Conservation (phyloP, 306 rosid species). For the Datisca glomerata region DNA sequence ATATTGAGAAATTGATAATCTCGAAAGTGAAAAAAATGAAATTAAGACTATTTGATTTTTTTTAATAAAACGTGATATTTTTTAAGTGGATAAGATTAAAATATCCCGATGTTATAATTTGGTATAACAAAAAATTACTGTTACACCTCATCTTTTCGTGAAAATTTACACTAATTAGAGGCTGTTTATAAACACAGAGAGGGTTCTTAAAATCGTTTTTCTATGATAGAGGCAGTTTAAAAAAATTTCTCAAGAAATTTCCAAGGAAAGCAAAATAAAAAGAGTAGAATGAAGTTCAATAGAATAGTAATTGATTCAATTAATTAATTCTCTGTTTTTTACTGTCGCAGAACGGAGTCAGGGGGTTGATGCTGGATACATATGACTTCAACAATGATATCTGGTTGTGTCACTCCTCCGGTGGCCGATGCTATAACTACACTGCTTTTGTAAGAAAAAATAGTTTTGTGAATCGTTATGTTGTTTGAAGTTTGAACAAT, state of each 20-base stretch:
- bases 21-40: background rate
- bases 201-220: too few species aligned
- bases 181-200: background rate
- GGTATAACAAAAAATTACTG: too few species aligned
- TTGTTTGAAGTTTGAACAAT: background rate
- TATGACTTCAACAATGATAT: conserved; percentile 71
- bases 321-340: background rate
- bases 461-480: too few species aligned
- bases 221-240: background rate
- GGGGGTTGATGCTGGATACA: conserved; percentile 92
- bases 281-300: too few species aligned
- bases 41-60: background rate
- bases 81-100: too few species aligned
- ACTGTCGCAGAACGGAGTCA: conserved; percentile 58
- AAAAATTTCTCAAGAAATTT: background rate
- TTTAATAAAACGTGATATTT: background rate
- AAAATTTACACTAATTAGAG: background rate
- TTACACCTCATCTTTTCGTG: too few species aligned
- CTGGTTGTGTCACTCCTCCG: conserved; percentile 77
- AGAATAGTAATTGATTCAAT: background rate
- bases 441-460: conserved; percentile 80
- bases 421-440: conserved; percentile 68
- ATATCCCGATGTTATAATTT: too few species aligned
- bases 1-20: background rate
- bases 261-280: too few species aligned